Conservation (phyloP, 176 grass and related monocot species). For the Aegilops speltoides region DNA sequence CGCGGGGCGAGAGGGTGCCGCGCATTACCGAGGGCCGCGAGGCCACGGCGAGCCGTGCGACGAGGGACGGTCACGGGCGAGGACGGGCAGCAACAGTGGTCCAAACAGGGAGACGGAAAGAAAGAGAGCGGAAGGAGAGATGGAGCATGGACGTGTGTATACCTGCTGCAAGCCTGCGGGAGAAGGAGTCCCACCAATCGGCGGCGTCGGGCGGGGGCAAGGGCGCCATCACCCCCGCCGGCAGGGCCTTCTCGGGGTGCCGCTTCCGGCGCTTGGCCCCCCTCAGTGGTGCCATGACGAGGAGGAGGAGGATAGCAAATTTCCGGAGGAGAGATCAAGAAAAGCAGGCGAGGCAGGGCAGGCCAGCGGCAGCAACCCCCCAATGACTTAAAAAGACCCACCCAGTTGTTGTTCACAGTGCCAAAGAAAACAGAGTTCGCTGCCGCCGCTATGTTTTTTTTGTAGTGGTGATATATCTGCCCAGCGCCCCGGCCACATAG, state of each 20-base stretch:
- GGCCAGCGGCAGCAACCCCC: conserved; percentile 15
- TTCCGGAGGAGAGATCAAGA: conserved; percentile 39
- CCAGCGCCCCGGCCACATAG: not conserved
- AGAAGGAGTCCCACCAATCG: conserved; percentile 80
- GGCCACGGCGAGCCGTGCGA: conserved; percentile 1
- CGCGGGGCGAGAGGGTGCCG: not conserved
- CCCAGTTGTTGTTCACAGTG: conserved; percentile 11
- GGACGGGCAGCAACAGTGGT: conserved; percentile 10
- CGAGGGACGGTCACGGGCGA: conserved; percentile 10
- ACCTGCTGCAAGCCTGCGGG: conserved; percentile 75
- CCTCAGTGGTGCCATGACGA: conserved; percentile 65
- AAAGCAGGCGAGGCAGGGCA: not conserved
- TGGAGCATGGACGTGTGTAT: not conserved
- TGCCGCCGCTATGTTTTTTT: conserved; percentile 5
- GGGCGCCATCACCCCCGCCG: conserved; percentile 29
- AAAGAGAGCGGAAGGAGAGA: not conserved
- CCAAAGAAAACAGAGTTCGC: not conserved
- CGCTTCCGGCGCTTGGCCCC: conserved; percentile 62
- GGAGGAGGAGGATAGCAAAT: conserved; percentile 3
- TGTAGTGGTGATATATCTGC: not conserved
- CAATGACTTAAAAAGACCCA: conserved; percentile 32
- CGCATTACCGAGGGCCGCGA: conserved; percentile 34
- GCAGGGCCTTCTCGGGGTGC: conserved; percentile 31
- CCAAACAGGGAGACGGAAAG: not conserved
- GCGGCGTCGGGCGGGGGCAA: conserved; percentile 29